Conservation (phyloP, 179 eudicot species). For the Vitellaria paradoxa region DNA sequence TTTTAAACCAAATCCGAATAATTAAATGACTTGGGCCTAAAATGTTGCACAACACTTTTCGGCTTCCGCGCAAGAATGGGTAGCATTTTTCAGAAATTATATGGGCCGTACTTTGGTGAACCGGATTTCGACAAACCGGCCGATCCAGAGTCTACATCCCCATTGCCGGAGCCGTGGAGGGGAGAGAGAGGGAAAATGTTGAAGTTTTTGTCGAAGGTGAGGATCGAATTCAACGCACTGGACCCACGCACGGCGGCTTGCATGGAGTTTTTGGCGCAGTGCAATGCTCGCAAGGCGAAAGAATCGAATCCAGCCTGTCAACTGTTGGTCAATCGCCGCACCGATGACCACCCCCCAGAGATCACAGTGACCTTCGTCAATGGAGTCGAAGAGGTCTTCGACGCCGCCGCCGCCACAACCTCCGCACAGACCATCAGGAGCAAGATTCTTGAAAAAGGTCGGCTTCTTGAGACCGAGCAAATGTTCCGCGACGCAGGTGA, state of each 20-base stretch:
- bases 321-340: constrained; percentile 74
- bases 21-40: too few relatives aligned
- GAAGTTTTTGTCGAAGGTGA: constrained; percentile 86
- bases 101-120: too few relatives aligned
- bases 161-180: too few relatives aligned
- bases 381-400: constrained; percentile 73
- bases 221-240: constrained; percentile 77
- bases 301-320: constrained; percentile 80
- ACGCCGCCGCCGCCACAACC: constrained; percentile 51
- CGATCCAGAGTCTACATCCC: too few relatives aligned
- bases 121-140: too few relatives aligned
- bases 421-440: constrained; percentile 70
- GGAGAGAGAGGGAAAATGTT: constrained; percentile 34
- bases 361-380: constrained; percentile 86
- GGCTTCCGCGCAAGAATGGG: too few relatives aligned
- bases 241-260: constrained; percentile 71
- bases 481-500: constrained; percentile 85
- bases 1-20: too few relatives aligned
- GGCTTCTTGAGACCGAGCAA: constrained; percentile 67
- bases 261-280: constrained; percentile 85
- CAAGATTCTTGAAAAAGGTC: constrained; percentile 69
- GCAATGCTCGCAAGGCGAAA: constrained; percentile 71
- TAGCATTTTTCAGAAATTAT: too few relatives aligned
- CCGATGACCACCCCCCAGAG: constrained; percentile 69
- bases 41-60: too few relatives aligned